Evolutionary conservation across 805 yeast genomes (phyloP).

Genomic region (Diddensiella transvaalensis): DNA sequence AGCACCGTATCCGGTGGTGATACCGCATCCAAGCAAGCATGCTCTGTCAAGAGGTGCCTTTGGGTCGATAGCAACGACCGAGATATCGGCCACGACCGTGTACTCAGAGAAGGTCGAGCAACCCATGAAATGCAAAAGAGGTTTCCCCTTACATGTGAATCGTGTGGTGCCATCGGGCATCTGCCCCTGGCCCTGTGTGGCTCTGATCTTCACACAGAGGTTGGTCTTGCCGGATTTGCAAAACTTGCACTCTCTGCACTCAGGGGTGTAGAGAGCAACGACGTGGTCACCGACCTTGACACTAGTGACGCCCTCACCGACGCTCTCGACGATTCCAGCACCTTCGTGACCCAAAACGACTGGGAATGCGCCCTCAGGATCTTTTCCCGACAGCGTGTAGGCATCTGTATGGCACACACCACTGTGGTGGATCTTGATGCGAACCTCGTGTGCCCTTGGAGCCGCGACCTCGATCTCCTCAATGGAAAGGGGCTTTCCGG

Average conservation of each 20-base stretch:
- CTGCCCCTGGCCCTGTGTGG: slow-evolving; percentile 96
- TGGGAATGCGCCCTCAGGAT: slow-evolving; percentile 97
- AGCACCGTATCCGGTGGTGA: slow-evolving; percentile 98
- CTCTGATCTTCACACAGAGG: slow-evolving; percentile 92
- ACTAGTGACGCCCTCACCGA: slow-evolving; percentile 89
- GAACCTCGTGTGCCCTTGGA: slow-evolving; percentile 96
- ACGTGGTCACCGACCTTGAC: slow-evolving; percentile 95
- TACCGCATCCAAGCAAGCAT: slow-evolving; percentile 96
- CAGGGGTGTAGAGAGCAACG: slow-evolving; percentile 92
- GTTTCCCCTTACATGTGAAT: slow-evolving; percentile 72
- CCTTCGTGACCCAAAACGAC: slow-evolving; percentile 96
- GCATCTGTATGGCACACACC: slow-evolving; percentile 99
- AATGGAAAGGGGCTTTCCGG: slow-evolving; percentile 66
- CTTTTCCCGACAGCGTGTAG: slow-evolving; percentile 88
- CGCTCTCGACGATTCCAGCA: slow-evolving; percentile 92
- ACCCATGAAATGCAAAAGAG: slow-evolving; percentile 92
- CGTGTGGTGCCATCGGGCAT: slow-evolving; percentile 98
- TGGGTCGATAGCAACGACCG: slow-evolving; percentile 87
- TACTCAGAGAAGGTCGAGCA: slow-evolving; percentile 96
- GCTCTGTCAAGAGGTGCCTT: slow-evolving; percentile 81
- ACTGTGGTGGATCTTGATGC: slow-evolving; percentile 80
- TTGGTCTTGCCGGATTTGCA: slow-evolving; percentile 95
- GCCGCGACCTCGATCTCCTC: slow-evolving; percentile 90
- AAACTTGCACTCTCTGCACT: slow-evolving; percentile 92
- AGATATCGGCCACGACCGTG: slow-evolving; percentile 96